Evolutionary conservation across 2,329 filamentous ascomycete species (phyloP).

Genomic region (Karstenula rhodostoma): DNA sequence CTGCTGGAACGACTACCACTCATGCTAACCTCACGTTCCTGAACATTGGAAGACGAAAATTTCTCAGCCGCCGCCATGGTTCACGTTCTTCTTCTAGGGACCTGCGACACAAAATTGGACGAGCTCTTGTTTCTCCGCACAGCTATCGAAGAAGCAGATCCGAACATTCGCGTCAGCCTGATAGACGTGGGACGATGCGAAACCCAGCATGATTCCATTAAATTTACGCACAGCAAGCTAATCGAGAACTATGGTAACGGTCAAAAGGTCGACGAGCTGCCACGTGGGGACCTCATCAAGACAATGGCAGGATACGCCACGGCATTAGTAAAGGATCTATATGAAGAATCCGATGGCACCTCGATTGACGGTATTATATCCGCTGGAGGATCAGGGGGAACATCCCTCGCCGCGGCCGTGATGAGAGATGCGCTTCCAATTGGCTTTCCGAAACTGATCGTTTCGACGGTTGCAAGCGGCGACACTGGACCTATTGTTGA

Average conservation of each 20-base stretch:
- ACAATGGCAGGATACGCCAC: conserved; percentile 62
- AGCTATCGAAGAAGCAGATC: conserved; percentile 50
- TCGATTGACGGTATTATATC: conserved; percentile 65
- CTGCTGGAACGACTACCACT: not conserved
- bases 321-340: conserved; percentile 52
- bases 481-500: conserved; percentile 71
- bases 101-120: conserved; percentile 70
- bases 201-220: conserved; percentile 56
- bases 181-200: conserved; percentile 64
- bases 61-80: conserved; percentile 16
- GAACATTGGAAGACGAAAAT: not conserved
- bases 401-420: conserved; percentile 65
- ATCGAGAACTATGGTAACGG: conserved; percentile 41
- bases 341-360: conserved; percentile 34
- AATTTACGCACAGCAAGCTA: conserved; percentile 55
- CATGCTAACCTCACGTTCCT: not conserved
- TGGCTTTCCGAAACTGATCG: conserved; percentile 74
- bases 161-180: conserved; percentile 53
- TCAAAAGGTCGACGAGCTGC: conserved; percentile 48
- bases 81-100: conserved; percentile 65
- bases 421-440: conserved; percentile 70
- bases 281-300: conserved; percentile 65
- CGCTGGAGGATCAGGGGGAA: conserved; percentile 70
- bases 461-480: conserved; percentile 74
- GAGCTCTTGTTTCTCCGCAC: conserved; percentile 65